These are phyloP conservation scores for Papiliotrema terrestris DNA, from an alignment of 1,284 basidiomycete genomes.

Conservation along the genomic window DNA sequence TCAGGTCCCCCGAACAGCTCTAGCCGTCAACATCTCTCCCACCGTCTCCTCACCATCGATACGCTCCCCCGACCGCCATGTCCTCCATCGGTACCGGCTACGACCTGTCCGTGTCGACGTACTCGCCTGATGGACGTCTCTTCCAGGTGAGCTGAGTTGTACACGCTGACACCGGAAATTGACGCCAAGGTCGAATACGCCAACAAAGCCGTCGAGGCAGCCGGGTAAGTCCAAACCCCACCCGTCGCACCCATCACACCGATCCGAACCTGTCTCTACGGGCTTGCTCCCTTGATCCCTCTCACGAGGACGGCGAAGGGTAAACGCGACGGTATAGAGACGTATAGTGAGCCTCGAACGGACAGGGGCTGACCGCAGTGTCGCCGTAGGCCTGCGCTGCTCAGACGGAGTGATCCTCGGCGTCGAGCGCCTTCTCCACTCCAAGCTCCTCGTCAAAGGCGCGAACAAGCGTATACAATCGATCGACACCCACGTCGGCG, in stretches of 20 bases:
- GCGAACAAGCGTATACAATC: constrained; percentile 91
- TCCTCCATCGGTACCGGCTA: constrained; percentile 98
- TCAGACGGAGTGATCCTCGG: constrained; percentile 92
- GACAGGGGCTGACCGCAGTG: constrained; percentile 54
- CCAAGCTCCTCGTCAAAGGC: constrained; percentile 91
- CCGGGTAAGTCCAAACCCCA: constrained; percentile 60
- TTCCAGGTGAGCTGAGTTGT: constrained; percentile 68
- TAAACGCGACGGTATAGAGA: neutral
- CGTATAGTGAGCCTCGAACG: constrained; percentile 5
- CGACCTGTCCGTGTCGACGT: constrained; percentile 96
- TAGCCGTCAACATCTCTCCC: neutral
- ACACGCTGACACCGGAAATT: constrained; percentile 1
- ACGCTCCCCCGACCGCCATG: constrained; percentile 54
- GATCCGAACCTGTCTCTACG: neutral
- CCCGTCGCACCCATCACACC: neutral
- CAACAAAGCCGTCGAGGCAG: constrained; percentile 96
- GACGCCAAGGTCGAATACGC: constrained; percentile 86
- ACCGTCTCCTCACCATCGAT: neutral
- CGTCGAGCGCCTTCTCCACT: constrained; percentile 97
- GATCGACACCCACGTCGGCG: constrained; percentile 86
- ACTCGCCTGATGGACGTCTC: constrained; percentile 96
- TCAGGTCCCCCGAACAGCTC: too few species aligned
- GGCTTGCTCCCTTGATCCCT: neutral
- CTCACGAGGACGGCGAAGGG: neutral
- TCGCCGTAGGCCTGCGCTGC: constrained; percentile 84